Evolutionary conservation across 208 protist genomes (phyloP).

Genomic region (Acanthamoeba lenticulata): DNA sequence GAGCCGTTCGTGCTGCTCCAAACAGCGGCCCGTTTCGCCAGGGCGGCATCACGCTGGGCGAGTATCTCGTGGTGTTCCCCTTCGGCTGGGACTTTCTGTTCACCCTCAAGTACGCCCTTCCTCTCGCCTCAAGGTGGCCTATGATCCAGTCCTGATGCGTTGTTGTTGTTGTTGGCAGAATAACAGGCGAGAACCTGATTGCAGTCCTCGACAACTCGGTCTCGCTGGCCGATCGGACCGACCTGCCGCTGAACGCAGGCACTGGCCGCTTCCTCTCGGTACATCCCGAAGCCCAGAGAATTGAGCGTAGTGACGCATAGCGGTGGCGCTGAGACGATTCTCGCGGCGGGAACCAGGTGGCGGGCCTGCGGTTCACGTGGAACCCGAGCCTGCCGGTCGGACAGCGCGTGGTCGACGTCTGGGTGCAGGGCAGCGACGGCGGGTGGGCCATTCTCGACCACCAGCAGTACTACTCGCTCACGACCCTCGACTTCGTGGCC

Average conservation of each 20-base stretch:
- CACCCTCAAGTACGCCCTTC: too few species aligned
- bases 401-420: conserved; percentile 7
- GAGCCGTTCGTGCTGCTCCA: neutral
- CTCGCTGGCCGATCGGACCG: neutral
- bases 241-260: neutral
- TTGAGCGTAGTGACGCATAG: too few species aligned
- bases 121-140: too few species aligned
- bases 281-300: too few species aligned
- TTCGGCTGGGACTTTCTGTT: conserved; percentile 28
- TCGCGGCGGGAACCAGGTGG: too few species aligned
- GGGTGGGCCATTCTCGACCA: neutral
- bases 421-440: neutral
- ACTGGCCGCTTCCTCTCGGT: conserved; percentile 6
- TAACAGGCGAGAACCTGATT: neutral
- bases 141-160: too few species aligned
- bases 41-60: neutral
- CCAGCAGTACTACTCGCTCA: neutral
- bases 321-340: too few species aligned
- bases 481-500: neutral
- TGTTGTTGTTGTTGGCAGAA: too few species aligned
- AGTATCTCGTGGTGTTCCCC: conserved; percentile 24
- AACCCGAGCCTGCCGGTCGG: neutral
- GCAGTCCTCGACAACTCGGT: neutral
- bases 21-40: neutral
- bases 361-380: conserved; percentile 19